These are phyloP conservation scores for Cochliopodium minus DNA, from an alignment of 208 protist genomes.

Conservation along the genomic window DNA sequence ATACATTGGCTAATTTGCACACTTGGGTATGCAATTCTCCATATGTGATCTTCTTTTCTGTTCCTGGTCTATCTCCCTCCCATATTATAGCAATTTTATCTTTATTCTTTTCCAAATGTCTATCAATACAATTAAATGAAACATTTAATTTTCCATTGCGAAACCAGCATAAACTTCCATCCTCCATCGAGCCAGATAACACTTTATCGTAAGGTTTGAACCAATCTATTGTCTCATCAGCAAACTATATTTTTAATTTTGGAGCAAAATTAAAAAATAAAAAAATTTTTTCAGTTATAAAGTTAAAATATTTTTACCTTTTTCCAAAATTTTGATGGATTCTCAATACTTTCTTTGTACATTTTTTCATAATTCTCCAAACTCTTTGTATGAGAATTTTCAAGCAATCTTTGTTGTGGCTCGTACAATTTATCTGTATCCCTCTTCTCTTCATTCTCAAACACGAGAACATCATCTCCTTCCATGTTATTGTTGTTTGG, in stretches of 20 bases:
- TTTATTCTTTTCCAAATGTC: constrained; percentile 41
- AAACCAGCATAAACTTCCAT: too few species aligned
- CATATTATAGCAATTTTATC: constrained; percentile 57
- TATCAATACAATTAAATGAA: constrained; percentile 66
- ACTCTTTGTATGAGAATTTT: too few species aligned
- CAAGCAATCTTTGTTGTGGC: too few species aligned
- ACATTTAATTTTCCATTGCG: constrained; percentile 44
- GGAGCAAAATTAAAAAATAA: constrained; percentile 52
- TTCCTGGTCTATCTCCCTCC: constrained; percentile 53
- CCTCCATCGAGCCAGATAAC: too few species aligned
- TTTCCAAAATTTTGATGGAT: constrained; percentile 45
- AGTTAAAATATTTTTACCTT: constrained; percentile 40
- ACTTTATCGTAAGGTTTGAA: too few species aligned
- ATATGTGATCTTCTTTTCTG: constrained; percentile 49
- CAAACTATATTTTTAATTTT: constrained; percentile 38
- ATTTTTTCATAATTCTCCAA: constrained; percentile 32
- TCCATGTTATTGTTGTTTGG: too few species aligned
- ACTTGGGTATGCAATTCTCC: constrained; percentile 52
- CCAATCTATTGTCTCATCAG: too few species aligned
- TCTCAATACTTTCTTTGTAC: constrained; percentile 41
- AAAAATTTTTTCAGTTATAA: constrained; percentile 44
- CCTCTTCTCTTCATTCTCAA: too few species aligned
- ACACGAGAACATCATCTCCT: too few species aligned
- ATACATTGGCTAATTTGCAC: constrained; percentile 58
- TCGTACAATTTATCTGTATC: too few species aligned